phyloP scores from a whole-genome alignment of 495 filamentous ascomycete genomes.

The Pyrenopolyporus hunteri region DNA sequence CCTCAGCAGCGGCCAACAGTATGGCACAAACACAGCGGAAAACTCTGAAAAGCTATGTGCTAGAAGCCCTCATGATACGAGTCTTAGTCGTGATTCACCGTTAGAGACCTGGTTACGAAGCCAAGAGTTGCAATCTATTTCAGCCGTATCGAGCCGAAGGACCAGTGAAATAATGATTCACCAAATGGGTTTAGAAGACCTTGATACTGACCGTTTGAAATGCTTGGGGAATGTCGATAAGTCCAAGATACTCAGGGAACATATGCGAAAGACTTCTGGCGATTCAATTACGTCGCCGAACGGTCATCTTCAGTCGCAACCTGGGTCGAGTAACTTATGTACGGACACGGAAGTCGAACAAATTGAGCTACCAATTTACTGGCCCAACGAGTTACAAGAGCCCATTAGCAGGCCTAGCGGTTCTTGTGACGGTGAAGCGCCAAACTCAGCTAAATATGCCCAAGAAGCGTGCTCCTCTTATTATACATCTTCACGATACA shows the following conservation, averaged over 20 bases:
- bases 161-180: slow-evolving; percentile 39
- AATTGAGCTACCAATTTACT: not conserved
- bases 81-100: slow-evolving; percentile 42
- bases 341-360: not conserved
- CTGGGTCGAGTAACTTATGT: not conserved
- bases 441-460: slow-evolving; percentile 1
- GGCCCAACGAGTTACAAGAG: not conserved
- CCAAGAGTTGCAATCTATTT: slow-evolving; percentile 45
- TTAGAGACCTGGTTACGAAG: slow-evolving; percentile 51
- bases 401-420: not conserved
- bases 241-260: too few species aligned
- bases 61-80: slow-evolving; percentile 22
- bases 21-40: slow-evolving; percentile 4
- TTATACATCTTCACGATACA: slow-evolving; percentile 39
- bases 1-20: slow-evolving; percentile 8
- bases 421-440: not conserved
- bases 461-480: slow-evolving; percentile 31
- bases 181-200: slow-evolving; percentile 24
- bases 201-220: too few species aligned
- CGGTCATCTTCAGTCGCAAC: not conserved
- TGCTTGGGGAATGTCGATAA: too few species aligned
- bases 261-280: not conserved
- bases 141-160: slow-evolving; percentile 38
- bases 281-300: not conserved
- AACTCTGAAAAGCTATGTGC: slow-evolving; percentile 14